Percentiles rank a stretch among this genome's conserved stretches.
phyloP scores from a whole-genome alignment of 495 filamentous ascomycete genomes.

The Xylaria flabelliformis region DNA sequence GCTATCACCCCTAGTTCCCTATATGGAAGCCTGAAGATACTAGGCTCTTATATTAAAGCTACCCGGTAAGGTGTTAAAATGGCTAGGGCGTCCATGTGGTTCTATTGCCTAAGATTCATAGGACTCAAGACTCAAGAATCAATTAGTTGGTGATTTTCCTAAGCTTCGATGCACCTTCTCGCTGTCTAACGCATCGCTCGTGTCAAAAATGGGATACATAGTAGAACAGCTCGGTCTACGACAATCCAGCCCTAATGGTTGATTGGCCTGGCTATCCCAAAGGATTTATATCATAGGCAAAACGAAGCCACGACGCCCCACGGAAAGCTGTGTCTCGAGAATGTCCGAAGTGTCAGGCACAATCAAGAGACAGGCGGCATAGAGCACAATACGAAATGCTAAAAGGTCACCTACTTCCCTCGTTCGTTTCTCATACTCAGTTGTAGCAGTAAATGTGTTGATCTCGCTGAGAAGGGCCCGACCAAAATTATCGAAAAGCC shows the following conservation, averaged over 20 bases:
- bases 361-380: not conserved
- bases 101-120: no score
- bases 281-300: constrained; percentile 7
- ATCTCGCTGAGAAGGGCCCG: not conserved
- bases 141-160: not conserved
- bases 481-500: not conserved
- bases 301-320: not conserved
- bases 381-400: not conserved
- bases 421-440: not conserved
- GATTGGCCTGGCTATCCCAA: not conserved
- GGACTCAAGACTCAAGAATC: no score
- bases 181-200: not conserved
- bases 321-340: not conserved
- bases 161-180: not conserved
- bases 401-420: not conserved
- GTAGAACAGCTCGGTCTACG: not conserved
- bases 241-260: not conserved
- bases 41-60: not conserved
- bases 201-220: not conserved
- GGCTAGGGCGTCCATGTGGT: no score
- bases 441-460: no score
- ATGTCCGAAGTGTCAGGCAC: not conserved
- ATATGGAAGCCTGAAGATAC: not conserved
- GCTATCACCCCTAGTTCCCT: not conserved
- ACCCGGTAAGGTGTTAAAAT: no score